These are phyloP conservation scores for Didymella glomerata DNA, from an alignment of 2,329 filamentous ascomycete genomes.

Conservation along the genomic window DNA sequence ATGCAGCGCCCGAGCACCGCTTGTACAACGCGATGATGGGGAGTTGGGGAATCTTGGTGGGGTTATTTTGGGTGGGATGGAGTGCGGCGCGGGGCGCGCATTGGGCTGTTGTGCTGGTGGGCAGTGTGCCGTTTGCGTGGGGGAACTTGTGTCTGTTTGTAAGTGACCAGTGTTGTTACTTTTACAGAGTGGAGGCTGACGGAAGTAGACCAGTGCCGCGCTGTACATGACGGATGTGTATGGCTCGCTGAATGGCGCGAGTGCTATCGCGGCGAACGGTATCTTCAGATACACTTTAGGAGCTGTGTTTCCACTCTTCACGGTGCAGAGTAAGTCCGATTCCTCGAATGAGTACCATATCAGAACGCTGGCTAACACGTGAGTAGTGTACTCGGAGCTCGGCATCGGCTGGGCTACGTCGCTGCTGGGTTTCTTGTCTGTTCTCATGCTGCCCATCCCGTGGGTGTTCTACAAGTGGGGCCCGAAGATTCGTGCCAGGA, in stretches of 20 bases:
- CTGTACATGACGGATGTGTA: conserved; percentile 47
- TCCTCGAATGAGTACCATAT: background rate
- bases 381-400: conserved; percentile 42
- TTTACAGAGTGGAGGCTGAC: background rate
- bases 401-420: conserved; percentile 53
- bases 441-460: conserved; percentile 45
- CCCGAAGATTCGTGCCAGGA: conserved; percentile 16
- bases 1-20: conserved; percentile 64
- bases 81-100: conserved; percentile 56
- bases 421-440: conserved; percentile 51
- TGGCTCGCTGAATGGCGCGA: conserved; percentile 44
- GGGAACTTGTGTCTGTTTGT: conserved; percentile 69
- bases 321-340: conserved; percentile 42
- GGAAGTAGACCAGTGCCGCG: conserved; percentile 33
- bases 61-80: conserved; percentile 70
- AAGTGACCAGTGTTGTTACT: conserved; percentile 40
- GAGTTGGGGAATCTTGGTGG: conserved; percentile 61
- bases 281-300: conserved; percentile 50
- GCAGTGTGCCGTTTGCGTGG: conserved; percentile 66
- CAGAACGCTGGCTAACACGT: background rate
- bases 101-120: conserved; percentile 62
- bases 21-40: conserved; percentile 68
- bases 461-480: conserved; percentile 41
- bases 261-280: conserved; percentile 50
- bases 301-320: conserved; percentile 50